Conservation (phyloP, 768 basidiomycete genomes). For the Mycena chlorophos region DNA sequence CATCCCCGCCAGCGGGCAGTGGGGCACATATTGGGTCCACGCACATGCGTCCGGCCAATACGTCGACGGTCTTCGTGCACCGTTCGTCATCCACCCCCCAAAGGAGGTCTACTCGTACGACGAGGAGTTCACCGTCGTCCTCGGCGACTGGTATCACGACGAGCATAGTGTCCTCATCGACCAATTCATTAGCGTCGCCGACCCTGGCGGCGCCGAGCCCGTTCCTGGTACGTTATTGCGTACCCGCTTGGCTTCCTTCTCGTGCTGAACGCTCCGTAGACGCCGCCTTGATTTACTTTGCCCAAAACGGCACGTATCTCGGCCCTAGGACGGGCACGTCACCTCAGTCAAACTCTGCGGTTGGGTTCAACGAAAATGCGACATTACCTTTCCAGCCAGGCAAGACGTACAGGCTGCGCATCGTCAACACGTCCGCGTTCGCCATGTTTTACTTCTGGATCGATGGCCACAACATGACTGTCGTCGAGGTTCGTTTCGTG, state of each 20-base stretch:
- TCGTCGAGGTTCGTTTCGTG: constrained; percentile 62
- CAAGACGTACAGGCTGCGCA: constrained; percentile 85
- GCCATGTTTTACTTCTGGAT: constrained; percentile 84
- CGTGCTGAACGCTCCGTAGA: constrained; percentile 55
- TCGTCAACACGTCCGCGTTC: constrained; percentile 80
- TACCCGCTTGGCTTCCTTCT: too few relatives aligned
- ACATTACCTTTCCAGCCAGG: constrained; percentile 82
- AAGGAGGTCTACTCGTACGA: constrained; percentile 76
- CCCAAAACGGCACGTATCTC: constrained; percentile 71
- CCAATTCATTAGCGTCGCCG: constrained; percentile 66
- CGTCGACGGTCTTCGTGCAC: constrained; percentile 89
- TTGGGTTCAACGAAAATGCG: constrained; percentile 87
- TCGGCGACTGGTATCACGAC: constrained; percentile 93
- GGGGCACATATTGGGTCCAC: constrained; percentile 84
- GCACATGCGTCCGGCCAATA: constrained; percentile 63
- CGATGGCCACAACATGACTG: constrained; percentile 81
- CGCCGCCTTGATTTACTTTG: constrained; percentile 80
- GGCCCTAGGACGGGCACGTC: constrained; percentile 55
- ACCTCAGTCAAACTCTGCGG: constrained; percentile 51
- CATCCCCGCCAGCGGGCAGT: constrained; percentile 64
- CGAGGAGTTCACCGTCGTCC: constrained; percentile 83
- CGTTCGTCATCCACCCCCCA: constrained; percentile 73
- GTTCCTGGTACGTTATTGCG: constrained; percentile 63
- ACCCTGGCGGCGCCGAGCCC: constrained; percentile 87
- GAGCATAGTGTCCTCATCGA: constrained; percentile 63